A percentile compares a stretch with the other conserved stretches of the same genome.
Evolutionary conservation across 2,329 filamentous ascomycete species (phyloP).

Genomic region (Hymenoscyphus scutula): DNA sequence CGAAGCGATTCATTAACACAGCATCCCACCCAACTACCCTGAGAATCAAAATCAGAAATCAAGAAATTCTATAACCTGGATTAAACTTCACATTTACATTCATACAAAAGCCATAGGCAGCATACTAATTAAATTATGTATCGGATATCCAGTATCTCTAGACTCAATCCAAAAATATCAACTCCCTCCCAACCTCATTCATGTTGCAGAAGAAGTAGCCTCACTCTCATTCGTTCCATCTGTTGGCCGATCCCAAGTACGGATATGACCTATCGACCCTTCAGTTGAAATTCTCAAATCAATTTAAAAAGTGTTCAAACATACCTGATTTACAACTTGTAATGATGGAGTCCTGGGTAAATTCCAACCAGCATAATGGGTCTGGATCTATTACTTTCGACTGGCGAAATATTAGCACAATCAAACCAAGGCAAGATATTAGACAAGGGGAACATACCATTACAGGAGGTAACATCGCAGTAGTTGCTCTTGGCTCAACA

Average conservation of each 20-base stretch:
- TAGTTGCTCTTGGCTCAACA: constrained; percentile 80
- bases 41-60: too few relatives aligned
- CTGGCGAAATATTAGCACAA: constrained; percentile 44
- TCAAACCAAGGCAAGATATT: constrained; percentile 19
- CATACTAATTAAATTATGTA: neutral
- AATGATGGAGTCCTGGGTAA: constrained; percentile 89
- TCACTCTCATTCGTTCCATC: constrained; percentile 22
- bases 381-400: constrained; percentile 82
- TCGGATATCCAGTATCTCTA: neutral
- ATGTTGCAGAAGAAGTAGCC: constrained; percentile 7
- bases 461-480: constrained; percentile 85
- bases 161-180: neutral
- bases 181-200: neutral
- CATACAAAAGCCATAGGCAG: neutral
- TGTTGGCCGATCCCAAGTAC: constrained; percentile 30
- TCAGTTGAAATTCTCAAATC: neutral
- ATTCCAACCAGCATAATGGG: constrained; percentile 86
- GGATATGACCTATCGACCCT: constrained; percentile 26
- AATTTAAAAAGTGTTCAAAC: constrained; percentile 36
- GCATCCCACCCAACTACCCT: too few relatives aligned
- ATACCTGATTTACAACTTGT: constrained; percentile 88
- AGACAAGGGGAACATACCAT: constrained; percentile 55
- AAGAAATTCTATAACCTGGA: too few relatives aligned
- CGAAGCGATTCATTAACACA: too few relatives aligned
- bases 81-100: neutral